phyloP scores from a whole-genome alignment of 2,329 filamentous ascomycete genomes.

The Claviceps purpurea region DNA sequence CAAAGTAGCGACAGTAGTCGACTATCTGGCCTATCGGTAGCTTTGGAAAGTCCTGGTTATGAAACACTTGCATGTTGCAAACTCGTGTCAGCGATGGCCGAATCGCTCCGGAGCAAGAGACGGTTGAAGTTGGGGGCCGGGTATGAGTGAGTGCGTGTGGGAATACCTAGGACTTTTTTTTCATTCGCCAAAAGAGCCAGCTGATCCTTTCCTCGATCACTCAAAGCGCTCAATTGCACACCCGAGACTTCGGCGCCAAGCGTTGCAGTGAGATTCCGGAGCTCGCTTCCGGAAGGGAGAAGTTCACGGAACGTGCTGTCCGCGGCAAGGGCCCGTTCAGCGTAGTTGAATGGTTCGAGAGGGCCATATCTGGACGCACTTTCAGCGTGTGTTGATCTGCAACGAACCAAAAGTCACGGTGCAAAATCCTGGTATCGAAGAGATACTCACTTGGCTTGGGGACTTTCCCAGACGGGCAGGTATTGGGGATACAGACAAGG shows the following conservation, averaged over 20 bases:
- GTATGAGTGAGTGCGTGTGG: slow-evolving; percentile 12
- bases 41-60: slow-evolving; percentile 47
- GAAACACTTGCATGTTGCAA: background rate
- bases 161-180: slow-evolving; percentile 54
- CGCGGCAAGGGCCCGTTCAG: background rate
- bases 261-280: slow-evolving; percentile 38
- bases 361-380: background rate
- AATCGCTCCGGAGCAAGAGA: too few relatives aligned
- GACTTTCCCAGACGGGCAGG: background rate
- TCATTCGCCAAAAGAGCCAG: slow-evolving; percentile 52
- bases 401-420: background rate
- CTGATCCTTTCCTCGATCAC: slow-evolving; percentile 49
- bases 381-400: background rate
- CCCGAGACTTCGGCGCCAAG: slow-evolving; percentile 52
- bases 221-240: slow-evolving; percentile 50
- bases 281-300: background rate
- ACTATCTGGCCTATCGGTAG: slow-evolving; percentile 49
- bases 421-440: background rate
- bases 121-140: too few relatives aligned
- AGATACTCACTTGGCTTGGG: background rate
- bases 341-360: background rate
- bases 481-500: background rate
- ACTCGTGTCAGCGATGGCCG: too few relatives aligned
- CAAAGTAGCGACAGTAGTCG: slow-evolving; percentile 54
- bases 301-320: background rate